phyloP scores from a whole-genome alignment of 768 basidiomycete genomes.

The Naganishia randhawae region DNA sequence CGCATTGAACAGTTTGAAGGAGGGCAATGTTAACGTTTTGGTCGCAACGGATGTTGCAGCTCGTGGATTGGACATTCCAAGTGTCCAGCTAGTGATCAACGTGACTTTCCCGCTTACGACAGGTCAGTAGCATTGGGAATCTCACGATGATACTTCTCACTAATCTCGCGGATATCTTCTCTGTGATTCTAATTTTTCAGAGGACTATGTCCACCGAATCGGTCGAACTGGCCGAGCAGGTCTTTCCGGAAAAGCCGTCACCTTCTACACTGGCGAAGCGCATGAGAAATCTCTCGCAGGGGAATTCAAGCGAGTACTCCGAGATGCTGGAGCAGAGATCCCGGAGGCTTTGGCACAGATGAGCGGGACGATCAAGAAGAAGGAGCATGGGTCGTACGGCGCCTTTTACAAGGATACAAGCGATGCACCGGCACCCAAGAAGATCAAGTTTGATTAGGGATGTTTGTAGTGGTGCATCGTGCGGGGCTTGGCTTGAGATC shows the following conservation, averaged over 20 bases:
- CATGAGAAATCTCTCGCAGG: constrained; percentile 85
- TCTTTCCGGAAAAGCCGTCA: constrained; percentile 81
- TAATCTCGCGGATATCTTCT: neutral
- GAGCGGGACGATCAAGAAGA: constrained; percentile 97
- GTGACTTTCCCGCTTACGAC: constrained; percentile 94
- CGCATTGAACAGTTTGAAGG: constrained; percentile 80
- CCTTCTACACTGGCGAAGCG: constrained; percentile 90
- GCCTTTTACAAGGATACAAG: constrained; percentile 53
- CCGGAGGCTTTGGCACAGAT: constrained; percentile 75
- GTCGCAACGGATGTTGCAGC: constrained; percentile 98
- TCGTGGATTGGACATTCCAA: constrained; percentile 92
- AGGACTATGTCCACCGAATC: constrained; percentile 49
- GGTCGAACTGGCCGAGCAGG: constrained; percentile 75
- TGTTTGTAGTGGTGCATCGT: neutral
- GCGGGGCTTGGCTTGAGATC: neutral
- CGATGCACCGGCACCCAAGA: constrained; percentile 53
- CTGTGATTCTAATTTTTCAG: constrained; percentile 27
- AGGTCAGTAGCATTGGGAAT: constrained; percentile 64
- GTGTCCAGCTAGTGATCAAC: constrained; percentile 89
- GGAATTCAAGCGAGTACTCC: constrained; percentile 82
- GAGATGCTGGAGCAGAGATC: constrained; percentile 75
- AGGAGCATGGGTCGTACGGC: constrained; percentile 81
- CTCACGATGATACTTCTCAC: neutral
- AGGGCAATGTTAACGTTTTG: constrained; percentile 70
- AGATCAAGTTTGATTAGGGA: constrained; percentile 54